Conservation (phyloP, 176 grass and related monocot species). For the Phyllostachys edulis region DNA sequence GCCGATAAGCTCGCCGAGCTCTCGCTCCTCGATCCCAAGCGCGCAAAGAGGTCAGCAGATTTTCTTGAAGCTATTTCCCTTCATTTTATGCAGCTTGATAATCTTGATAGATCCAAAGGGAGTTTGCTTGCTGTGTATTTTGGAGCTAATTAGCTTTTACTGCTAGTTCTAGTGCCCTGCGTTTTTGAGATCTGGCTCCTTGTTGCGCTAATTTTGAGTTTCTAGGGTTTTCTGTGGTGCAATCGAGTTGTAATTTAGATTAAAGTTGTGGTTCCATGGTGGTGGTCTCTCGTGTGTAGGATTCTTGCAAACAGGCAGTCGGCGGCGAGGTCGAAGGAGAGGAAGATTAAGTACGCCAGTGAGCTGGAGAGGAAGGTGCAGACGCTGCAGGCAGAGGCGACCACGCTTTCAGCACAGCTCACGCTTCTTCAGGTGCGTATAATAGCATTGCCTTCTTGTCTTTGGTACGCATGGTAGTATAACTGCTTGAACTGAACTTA, state of each 20-base stretch:
- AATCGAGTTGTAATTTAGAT: not conserved
- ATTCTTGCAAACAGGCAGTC: constrained; percentile 94
- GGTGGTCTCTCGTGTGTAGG: constrained; percentile 36
- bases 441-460: not conserved
- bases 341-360: constrained; percentile 84
- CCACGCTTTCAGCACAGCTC: constrained; percentile 93
- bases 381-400: constrained; percentile 96
- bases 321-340: constrained; percentile 91
- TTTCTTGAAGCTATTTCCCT: not conserved
- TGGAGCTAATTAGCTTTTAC: not conserved
- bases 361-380: constrained; percentile 98
- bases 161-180: not conserved
- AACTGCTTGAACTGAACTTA: not conserved
- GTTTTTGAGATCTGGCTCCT: not conserved
- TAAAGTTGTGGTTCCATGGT: not conserved
- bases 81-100: not conserved
- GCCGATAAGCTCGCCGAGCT: constrained; percentile 77
- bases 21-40: constrained; percentile 82
- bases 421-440: constrained; percentile 83
- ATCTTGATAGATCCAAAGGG: not conserved
- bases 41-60: constrained; percentile 70
- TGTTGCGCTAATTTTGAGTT: not conserved
- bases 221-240: not conserved
- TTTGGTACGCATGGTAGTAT: not conserved
- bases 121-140: not conserved